Conservation (phyloP, 192 early-diverging fungal species). For the Umbelopsis ramanniana region DNA sequence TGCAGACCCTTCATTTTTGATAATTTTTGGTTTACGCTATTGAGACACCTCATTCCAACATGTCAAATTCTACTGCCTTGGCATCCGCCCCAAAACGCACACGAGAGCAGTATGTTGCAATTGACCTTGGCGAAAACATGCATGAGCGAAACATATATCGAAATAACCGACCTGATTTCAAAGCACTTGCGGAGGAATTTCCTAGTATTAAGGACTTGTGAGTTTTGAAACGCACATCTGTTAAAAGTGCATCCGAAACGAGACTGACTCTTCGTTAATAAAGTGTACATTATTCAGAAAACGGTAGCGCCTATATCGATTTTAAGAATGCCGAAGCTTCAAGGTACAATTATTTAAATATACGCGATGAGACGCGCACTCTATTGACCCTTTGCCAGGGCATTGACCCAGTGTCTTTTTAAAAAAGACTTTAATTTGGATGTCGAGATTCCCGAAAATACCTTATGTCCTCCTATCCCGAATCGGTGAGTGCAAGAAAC, state of each 20-base stretch:
- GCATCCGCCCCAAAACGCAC: background rate
- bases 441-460: conserved; percentile 69
- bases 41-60: no score
- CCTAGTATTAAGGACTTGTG: conserved; percentile 55
- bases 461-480: conserved; percentile 69
- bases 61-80: no score
- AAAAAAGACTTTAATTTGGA: conserved; percentile 64
- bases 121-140: conserved; percentile 41
- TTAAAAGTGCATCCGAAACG: background rate
- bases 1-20: background rate
- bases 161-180: conserved; percentile 61
- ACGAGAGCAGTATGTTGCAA: background rate
- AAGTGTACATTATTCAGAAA: conserved; percentile 21
- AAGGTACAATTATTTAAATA: conserved; percentile 37
- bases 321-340: conserved; percentile 68
- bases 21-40: no score
- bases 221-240: background rate
- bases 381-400: conserved; percentile 38
- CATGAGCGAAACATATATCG: conserved; percentile 64
- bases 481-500: conserved; percentile 30
- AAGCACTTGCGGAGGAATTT: conserved; percentile 49
- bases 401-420: conserved; percentile 64
- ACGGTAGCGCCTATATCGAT: conserved; percentile 49
- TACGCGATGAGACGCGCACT: background rate
- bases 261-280: background rate